phyloP scores from a whole-genome alignment of 179 eudicot species.

The Camellia oleifera region DNA sequence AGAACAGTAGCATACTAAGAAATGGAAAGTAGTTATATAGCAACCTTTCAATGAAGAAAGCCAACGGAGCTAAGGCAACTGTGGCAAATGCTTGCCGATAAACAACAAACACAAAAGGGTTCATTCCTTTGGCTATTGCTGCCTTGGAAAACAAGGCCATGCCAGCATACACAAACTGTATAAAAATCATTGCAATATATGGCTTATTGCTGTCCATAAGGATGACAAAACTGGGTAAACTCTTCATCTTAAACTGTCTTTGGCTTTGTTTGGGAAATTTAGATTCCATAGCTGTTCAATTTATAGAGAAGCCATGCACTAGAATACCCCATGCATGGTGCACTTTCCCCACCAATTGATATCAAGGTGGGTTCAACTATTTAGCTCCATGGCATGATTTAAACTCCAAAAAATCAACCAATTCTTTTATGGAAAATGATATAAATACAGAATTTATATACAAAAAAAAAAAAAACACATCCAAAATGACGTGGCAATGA shows the following conservation, averaged over 20 bases:
- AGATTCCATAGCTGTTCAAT: too few species aligned
- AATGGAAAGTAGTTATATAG: not conserved
- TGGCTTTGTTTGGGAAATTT: not conserved
- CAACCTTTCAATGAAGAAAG: conserved; percentile 20
- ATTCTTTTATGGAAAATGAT: too few species aligned
- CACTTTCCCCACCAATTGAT: too few species aligned
- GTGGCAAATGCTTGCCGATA: conserved; percentile 22
- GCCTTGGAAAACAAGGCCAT: conserved; percentile 18
- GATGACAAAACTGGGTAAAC: not conserved
- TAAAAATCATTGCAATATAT: conserved; percentile 5
- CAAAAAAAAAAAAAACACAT: too few species aligned
- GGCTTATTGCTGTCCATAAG: conserved; percentile 13
- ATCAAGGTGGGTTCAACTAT: too few species aligned
- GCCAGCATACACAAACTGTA: conserved; percentile 20
- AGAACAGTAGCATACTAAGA: too few species aligned
- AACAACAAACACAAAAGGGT: conserved; percentile 17
- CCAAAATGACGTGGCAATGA: too few species aligned
- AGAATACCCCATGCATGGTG: too few species aligned
- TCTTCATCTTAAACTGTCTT: not conserved
- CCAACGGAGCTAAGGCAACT: conserved; percentile 8
- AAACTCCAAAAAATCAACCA: too few species aligned
- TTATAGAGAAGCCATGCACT: too few species aligned
- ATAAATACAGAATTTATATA: too few species aligned
- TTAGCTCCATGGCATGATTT: too few species aligned
- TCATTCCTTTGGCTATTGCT: conserved; percentile 19